These are phyloP conservation scores for Talinum fruticosum DNA, from an alignment of 148 eudicot species.

Conservation along the genomic window DNA sequence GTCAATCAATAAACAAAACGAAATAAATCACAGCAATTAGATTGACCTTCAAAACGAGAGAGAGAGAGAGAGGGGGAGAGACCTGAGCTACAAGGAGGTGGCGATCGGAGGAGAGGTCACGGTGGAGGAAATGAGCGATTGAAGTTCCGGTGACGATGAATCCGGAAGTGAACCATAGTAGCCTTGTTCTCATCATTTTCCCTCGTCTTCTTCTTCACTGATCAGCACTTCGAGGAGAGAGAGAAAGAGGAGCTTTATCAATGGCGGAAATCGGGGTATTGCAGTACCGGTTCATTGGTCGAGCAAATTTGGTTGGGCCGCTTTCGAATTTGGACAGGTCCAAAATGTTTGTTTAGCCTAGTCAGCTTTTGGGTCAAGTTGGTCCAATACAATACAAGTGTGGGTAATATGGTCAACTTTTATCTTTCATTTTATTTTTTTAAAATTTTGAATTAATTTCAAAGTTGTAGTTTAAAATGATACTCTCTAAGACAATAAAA, in stretches of 20 bases:
- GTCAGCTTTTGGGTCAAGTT: background rate
- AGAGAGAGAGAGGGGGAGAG: background rate
- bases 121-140: slow-evolving; percentile 19
- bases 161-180: slow-evolving; percentile 33
- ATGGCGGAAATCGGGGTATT: no score
- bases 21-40: background rate
- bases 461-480: no score
- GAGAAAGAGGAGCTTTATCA: no score
- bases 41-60: background rate
- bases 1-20: background rate
- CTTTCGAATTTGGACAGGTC: background rate
- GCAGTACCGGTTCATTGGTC: background rate
- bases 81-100: slow-evolving; percentile 24
- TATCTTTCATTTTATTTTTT: no score
- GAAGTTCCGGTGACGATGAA: slow-evolving; percentile 18
- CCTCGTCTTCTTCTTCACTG: background rate
- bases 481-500: no score
- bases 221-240: background rate
- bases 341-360: background rate
- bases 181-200: slow-evolving; percentile 30
- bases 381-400: background rate
- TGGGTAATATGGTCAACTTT: no score
- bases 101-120: slow-evolving; percentile 29
- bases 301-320: background rate
- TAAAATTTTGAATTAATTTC: no score